A percentile compares a stretch with the other conserved stretches of the same genome.
Evolutionary conservation across 2,329 filamentous ascomycete genomes (phyloP).

Genomic region (Trematosphaeria pertusa): DNA sequence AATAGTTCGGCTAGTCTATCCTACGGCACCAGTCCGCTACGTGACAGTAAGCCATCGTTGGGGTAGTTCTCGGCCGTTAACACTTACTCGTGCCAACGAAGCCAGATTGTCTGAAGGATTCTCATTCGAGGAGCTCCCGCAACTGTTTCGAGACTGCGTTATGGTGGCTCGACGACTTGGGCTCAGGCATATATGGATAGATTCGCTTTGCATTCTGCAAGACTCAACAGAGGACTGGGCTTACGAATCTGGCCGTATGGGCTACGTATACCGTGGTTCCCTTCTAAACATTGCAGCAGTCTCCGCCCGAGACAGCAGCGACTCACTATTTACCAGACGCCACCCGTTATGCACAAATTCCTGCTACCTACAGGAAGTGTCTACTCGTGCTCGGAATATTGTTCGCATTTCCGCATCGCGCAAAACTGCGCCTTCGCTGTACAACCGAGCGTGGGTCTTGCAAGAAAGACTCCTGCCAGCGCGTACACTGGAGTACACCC

Average conservation of each 20-base stretch:
- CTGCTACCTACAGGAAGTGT: not conserved
- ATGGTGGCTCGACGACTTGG: constrained; percentile 13
- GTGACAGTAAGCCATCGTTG: constrained; percentile 1
- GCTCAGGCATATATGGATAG: constrained; percentile 26
- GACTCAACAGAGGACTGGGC: constrained; percentile 3
- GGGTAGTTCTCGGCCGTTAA: not conserved
- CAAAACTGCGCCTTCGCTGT: constrained; percentile 3
- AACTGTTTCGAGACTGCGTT: constrained; percentile 17
- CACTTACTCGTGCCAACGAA: not conserved
- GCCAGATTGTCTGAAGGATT: not conserved
- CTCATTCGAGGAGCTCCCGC: constrained; percentile 1
- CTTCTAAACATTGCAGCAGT: not conserved
- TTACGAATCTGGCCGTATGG: not conserved
- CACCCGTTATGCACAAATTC: not conserved
- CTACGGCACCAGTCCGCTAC: too few relatives aligned
- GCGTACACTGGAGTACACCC: constrained; percentile 10
- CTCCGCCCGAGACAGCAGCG: not conserved
- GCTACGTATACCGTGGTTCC: not conserved
- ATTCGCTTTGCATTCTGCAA: constrained; percentile 25
- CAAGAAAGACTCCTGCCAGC: constrained; percentile 12
- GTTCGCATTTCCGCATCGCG: not conserved
- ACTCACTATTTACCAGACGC: not conserved
- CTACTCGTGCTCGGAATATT: not conserved
- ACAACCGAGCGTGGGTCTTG: constrained; percentile 12
- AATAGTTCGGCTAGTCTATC: too few relatives aligned